Evolutionary conservation across 192 early-diverging fungal genomes (phyloP).

Genomic region (Coemansia erecta): DNA sequence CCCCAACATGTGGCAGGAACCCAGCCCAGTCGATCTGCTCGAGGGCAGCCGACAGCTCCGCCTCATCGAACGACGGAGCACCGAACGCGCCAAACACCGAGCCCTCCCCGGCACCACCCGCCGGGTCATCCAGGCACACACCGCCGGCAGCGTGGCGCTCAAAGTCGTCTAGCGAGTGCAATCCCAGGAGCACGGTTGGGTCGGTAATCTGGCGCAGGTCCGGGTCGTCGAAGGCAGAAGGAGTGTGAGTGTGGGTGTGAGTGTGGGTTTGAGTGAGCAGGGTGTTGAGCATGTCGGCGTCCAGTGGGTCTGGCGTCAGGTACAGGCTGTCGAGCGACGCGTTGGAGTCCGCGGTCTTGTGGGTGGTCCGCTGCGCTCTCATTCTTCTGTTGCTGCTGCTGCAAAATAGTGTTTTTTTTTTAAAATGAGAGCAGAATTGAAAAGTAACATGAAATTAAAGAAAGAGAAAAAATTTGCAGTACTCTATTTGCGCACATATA

Average conservation of each 20-base stretch:
- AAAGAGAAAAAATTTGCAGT: slow-evolving; percentile 8
- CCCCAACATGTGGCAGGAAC: slow-evolving; percentile 2
- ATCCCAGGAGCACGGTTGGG: slow-evolving; percentile 23
- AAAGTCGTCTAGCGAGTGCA: slow-evolving; percentile 43
- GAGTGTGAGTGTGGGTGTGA: no score
- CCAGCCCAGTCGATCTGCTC: slow-evolving; percentile 42
- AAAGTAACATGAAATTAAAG: not conserved
- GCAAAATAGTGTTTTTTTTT: not conserved
- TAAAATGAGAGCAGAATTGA: no score
- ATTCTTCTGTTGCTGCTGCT: not conserved
- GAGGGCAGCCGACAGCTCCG: slow-evolving; percentile 43
- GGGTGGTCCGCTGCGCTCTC: not conserved
- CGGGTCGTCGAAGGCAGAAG: not conserved
- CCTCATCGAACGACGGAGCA: slow-evolving; percentile 22
- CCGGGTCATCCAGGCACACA: not conserved
- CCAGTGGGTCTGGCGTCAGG: slow-evolving; percentile 10
- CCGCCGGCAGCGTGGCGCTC: slow-evolving; percentile 35
- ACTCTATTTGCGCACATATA: not conserved
- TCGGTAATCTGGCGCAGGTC: slow-evolving; percentile 7
- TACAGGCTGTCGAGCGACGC: not conserved
- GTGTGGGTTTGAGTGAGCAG: no score
- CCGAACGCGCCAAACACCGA: slow-evolving; percentile 6
- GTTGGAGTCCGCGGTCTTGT: not conserved
- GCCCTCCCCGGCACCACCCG: not conserved
- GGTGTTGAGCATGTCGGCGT: slow-evolving; percentile 16